phyloP scores from a whole-genome alignment of 1,139 yeast species.

The Maudiozyma humilis region DNA sequence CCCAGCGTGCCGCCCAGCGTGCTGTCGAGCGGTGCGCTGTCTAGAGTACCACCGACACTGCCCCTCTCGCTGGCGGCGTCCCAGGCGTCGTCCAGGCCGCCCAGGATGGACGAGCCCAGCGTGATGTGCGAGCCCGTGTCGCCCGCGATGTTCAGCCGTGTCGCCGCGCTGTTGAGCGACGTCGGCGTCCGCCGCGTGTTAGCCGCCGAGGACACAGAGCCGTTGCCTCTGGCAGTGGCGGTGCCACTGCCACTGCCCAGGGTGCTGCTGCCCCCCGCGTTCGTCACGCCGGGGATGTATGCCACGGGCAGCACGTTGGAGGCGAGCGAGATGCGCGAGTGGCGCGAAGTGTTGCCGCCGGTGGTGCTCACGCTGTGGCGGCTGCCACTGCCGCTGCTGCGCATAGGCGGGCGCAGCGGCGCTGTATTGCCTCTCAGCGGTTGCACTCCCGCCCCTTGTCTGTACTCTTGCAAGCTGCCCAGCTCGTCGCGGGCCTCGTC shows the following conservation, averaged over 20 bases:
- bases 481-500: constrained; percentile 2
- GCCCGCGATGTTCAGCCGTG: constrained; percentile 11
- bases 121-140: constrained; percentile 31
- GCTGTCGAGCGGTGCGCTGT: neutral
- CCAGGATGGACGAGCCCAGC: constrained; percentile 30
- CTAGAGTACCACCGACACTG: neutral
- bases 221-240: neutral
- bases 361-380: too few species aligned
- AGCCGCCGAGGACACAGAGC: neutral
- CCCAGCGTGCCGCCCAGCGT: constrained; percentile 1
- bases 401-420: too few species aligned
- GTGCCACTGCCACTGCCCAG: constrained; percentile 20
- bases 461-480: neutral
- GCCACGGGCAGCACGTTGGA: constrained; percentile 90
- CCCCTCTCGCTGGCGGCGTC: neutral
- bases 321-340: constrained; percentile 45
- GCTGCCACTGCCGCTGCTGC: too few species aligned
- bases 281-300: constrained; percentile 84
- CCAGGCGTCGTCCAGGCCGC: constrained; percentile 21
- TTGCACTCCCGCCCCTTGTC: neutral
- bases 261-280: constrained; percentile 35
- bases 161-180: neutral
- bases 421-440: neutral
- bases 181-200: constrained; percentile 9
- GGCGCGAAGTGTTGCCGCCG: constrained; percentile 51